A percentile compares a stretch with the other conserved stretches of the same genome.
Conservation (phyloP, 2,329 filamentous ascomycete species). For the Bipolaris bicolor region DNA sequence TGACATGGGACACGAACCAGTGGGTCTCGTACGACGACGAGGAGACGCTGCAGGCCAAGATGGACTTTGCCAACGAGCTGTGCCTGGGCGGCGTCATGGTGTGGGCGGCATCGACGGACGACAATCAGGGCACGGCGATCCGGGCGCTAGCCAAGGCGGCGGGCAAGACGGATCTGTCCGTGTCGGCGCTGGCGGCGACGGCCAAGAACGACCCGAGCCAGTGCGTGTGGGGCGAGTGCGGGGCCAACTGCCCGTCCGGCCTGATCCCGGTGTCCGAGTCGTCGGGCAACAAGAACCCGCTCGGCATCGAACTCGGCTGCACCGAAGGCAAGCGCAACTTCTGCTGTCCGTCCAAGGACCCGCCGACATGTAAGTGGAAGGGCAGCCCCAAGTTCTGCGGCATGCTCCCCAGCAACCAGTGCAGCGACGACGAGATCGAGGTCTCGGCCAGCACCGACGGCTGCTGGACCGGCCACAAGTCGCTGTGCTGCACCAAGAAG, state of each 20-base stretch:
- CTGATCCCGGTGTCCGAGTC: slow-evolving; percentile 3
- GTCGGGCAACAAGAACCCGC: slow-evolving; percentile 6
- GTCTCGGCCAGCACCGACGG: slow-evolving; percentile 2
- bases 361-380: slow-evolving; percentile 2
- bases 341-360: slow-evolving; percentile 6
- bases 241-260: slow-evolving; percentile 3
- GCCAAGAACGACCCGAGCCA: slow-evolving; percentile 3
- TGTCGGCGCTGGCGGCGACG: slow-evolving; percentile 1
- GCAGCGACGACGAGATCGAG: slow-evolving; percentile 2
- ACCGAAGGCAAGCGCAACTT: slow-evolving; percentile 6
- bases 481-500: slow-evolving; percentile 4
- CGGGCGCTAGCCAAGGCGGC: not conserved
- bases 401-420: not conserved
- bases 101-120: slow-evolving; percentile 27
- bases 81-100: slow-evolving; percentile 39
- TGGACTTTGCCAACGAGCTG: slow-evolving; percentile 36
- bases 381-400: slow-evolving; percentile 4
- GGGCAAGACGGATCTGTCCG: slow-evolving; percentile 2
- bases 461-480: slow-evolving; percentile 5
- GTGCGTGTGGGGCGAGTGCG: slow-evolving; percentile 4
- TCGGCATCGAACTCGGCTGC: slow-evolving; percentile 1
- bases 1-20: slow-evolving; percentile 43
- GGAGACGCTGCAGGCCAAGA: slow-evolving; percentile 45
- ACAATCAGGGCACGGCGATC: slow-evolving; percentile 1
- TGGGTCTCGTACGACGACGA: slow-evolving; percentile 51